These are phyloP conservation scores for Panus rudis DNA, from an alignment of 768 basidiomycete genomes.

Conservation along the genomic window DNA sequence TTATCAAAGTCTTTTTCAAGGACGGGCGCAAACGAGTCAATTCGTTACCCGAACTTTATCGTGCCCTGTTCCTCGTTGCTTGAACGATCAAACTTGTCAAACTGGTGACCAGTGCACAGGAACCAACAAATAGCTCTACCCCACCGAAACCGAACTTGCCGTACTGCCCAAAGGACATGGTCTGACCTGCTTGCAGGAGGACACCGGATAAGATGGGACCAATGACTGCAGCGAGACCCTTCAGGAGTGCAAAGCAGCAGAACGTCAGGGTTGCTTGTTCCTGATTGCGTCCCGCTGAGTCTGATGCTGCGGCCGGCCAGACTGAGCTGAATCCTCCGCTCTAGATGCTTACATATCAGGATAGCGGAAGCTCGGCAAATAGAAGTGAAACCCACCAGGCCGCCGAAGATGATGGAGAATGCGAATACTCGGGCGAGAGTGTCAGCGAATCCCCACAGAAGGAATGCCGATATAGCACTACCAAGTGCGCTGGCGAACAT, in stretches of 20 bases:
- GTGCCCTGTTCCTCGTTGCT: background rate
- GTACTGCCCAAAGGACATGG: slow-evolving; percentile 3
- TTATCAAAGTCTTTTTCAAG: no score
- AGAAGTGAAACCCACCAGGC: slow-evolving; percentile 6
- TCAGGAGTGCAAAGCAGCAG: slow-evolving; percentile 9
- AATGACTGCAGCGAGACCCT: slow-evolving; percentile 13
- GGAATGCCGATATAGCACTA: slow-evolving; percentile 9
- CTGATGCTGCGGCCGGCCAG: slow-evolving; percentile 9
- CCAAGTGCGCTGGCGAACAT: slow-evolving; percentile 11
- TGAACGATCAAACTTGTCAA: background rate
- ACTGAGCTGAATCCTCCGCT: slow-evolving; percentile 13
- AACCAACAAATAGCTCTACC: slow-evolving; percentile 14
- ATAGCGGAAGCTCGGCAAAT: background rate
- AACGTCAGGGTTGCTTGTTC: slow-evolving; percentile 12
- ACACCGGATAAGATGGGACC: slow-evolving; percentile 13
- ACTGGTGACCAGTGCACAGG: slow-evolving; percentile 12
- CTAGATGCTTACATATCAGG: background rate
- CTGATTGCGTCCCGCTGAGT: slow-evolving; percentile 8
- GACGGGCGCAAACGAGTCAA: no score
- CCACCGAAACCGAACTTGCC: slow-evolving; percentile 8
- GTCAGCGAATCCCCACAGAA: slow-evolving; percentile 17
- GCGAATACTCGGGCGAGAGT: slow-evolving; percentile 11
- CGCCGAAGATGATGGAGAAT: slow-evolving; percentile 15
- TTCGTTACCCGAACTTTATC: no score
- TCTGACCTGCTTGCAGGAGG: slow-evolving; percentile 10